Evolutionary conservation across 2,329 filamentous ascomycete genomes (phyloP), one percentile per base, ranked within the genome.

Genomic region (Sclerotinia glacialis): DNA sequence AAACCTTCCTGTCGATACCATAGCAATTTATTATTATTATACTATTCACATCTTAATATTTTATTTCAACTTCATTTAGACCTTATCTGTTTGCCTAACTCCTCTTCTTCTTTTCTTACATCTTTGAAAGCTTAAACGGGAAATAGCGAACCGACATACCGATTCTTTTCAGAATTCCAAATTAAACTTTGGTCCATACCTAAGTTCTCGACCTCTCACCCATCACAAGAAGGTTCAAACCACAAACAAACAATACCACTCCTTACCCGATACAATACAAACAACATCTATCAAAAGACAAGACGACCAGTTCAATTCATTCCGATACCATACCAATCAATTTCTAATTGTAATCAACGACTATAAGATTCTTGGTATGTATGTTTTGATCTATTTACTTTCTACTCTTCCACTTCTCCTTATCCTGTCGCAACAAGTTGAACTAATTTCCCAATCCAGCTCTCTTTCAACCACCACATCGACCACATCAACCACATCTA

Each of bases 381-480:
- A 56, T 37, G 63, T 59, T 47, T 31, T 37, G 31, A 59, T n/a
- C 53, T 23, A 7, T 37, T 18, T n/a, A 23, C 53, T 28, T 16
- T 40, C 37, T 14, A 40, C 12, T 40, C 37, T 40, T n/a, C 21
- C 44, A 16, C 31, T 58, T 65, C 63, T 65, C 63, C 63, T 59
- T 50, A 60, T 34, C 42, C 34, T 26, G 23, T 65, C 47, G 47
- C 63, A 64, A 52, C 31, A n/a, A 52, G n/a, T 28, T 37, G 21
- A 62, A 37, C 59, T 62, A 62, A 62, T 62, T 52, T 62, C 59
- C 59, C 59, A 34, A 28, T 37, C 46, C 46, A 60, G 56, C 56
- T 59, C 42, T 47, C 21, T 42, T n/a, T 28, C 26, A 37, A 34
- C 44, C 44, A 52, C 47, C 23, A 49, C 31, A 7, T 46, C 54